Base-by-base conservation (phyloP, 768 basidiomycete species). In the Steccherinum ochraceum region DNA sequence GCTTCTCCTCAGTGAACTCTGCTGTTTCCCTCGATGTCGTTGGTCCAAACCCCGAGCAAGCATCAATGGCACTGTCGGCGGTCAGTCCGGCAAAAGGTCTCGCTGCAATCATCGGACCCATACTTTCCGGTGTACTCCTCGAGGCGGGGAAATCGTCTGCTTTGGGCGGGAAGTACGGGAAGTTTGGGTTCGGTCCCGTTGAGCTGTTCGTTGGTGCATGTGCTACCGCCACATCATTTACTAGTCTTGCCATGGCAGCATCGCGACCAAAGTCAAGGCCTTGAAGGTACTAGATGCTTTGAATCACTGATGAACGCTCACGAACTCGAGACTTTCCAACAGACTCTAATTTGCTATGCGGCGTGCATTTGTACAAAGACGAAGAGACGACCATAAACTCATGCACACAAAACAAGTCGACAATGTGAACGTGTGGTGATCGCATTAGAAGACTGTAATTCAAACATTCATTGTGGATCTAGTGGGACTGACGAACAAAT, bases 151-250 rank as follows among this genome's bases (percentile, higher is more conserved):
- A 50, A 13, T 20, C 52, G 1, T 3, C 16, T 10, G 5, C 11
- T 10, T 40, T 50, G 16, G 3, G 39, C 47, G 49, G 56, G 21
- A 20, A 35, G 12, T 61, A 57, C 21, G 60, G 60, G 1, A 40
- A 52, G 41, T 52, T 53, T 27, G 60, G 60, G 12, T 61, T 57
- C 41, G 56, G 56, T 19, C 44, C 51, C 2, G 54, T 61, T 23
- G 60, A 61, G 40, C 45, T 61, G 5, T 61, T 61, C 48, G 60
- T 61, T 1, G 60, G 60, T 19, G 42, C 52, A 12, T 58, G 57
- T 40, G 58, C 57, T 20, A 46, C 57, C 5, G 58, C 58, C 16
- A 58, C 57, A 11, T 39, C 35, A n/a, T 39, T 39, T 11, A 39
- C 35, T 11, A 39, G 35, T 39, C 11, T 39, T n/a, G 11, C n/a